Conservation (phyloP, 371 early-diverging fungal species). For the Circinella minor region DNA sequence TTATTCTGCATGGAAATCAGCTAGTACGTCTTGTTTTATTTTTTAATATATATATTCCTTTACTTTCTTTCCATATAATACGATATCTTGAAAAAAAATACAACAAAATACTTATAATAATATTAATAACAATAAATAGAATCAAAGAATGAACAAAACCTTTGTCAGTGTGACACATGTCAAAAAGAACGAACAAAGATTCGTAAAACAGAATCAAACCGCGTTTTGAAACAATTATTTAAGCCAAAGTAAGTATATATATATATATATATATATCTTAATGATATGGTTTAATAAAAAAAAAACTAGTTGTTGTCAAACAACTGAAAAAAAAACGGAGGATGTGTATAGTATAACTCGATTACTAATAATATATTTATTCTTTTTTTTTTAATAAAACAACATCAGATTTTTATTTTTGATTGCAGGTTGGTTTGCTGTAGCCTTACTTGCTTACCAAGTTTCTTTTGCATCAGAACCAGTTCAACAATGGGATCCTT, state of each 20-base stretch:
- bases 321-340: neutral
- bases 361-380: neutral
- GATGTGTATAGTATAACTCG: neutral
- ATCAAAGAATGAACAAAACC: conserved; percentile 12
- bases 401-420: conserved; percentile 52
- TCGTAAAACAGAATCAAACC: conserved; percentile 14
- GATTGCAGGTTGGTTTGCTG: conserved; percentile 77
- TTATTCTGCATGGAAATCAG: conserved; percentile 48
- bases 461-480: conserved; percentile 74
- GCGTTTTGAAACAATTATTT: conserved; percentile 15
- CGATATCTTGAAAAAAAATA: no score
- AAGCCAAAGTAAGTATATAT: conserved; percentile 21
- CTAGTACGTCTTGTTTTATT: conserved; percentile 39
- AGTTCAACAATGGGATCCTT: conserved; percentile 89
- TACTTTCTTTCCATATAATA: neutral
- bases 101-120: neutral
- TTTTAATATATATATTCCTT: neutral
- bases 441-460: conserved; percentile 78
- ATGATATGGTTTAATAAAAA: no score
- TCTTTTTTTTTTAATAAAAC: neutral
- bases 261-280: no score
- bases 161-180: conserved; percentile 36
- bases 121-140: neutral
- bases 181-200: conserved; percentile 20
- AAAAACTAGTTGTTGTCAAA: neutral